A percentile compares a stretch with the other conserved stretches of the same genome.
Conservation (phyloP, 441 rosid genomes). For the Daphne laureola region DNA sequence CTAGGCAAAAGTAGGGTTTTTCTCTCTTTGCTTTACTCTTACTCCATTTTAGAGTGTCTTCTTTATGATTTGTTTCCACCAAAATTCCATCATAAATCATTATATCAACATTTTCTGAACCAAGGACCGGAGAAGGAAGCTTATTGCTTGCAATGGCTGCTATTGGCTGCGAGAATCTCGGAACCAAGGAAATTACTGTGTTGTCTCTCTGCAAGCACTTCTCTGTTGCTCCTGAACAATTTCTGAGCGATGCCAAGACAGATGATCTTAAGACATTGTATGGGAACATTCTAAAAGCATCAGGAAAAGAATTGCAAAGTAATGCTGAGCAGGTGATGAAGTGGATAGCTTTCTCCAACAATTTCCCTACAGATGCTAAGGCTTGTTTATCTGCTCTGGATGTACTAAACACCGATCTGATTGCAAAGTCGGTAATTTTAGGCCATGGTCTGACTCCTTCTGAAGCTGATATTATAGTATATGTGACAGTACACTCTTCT, state of each 20-base stretch:
- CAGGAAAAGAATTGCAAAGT: slow-evolving; percentile 28
- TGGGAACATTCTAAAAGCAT: slow-evolving; percentile 38
- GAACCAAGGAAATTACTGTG: slow-evolving; percentile 38
- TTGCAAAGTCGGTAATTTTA: slow-evolving; percentile 50
- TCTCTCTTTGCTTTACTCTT: too few relatives aligned
- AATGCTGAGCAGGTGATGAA: slow-evolving; percentile 51
- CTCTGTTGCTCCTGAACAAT: slow-evolving; percentile 28
- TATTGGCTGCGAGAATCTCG: slow-evolving; percentile 11
- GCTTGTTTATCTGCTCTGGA: slow-evolving; percentile 38
- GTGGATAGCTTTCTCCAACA: slow-evolving; percentile 69
- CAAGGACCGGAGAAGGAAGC: neutral
- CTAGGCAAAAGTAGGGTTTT: too few relatives aligned
- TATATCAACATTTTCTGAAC: too few relatives aligned
- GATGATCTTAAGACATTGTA: slow-evolving; percentile 45
- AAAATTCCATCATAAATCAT: too few relatives aligned
- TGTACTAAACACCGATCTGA: slow-evolving; percentile 54
- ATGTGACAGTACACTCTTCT: slow-evolving; percentile 53
- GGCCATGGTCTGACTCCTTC: slow-evolving; percentile 73
- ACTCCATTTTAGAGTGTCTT: too few relatives aligned
- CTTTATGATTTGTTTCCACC: too few relatives aligned
- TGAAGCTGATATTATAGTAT: slow-evolving; percentile 67
- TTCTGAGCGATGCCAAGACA: slow-evolving; percentile 22
- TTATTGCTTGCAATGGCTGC: slow-evolving; percentile 8
- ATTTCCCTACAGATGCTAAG: slow-evolving; percentile 40
- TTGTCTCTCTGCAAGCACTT: slow-evolving; percentile 54